phyloP scores from a whole-genome alignment of 2,329 filamentous ascomycete species.

The Trichoderma atroviride region DNA sequence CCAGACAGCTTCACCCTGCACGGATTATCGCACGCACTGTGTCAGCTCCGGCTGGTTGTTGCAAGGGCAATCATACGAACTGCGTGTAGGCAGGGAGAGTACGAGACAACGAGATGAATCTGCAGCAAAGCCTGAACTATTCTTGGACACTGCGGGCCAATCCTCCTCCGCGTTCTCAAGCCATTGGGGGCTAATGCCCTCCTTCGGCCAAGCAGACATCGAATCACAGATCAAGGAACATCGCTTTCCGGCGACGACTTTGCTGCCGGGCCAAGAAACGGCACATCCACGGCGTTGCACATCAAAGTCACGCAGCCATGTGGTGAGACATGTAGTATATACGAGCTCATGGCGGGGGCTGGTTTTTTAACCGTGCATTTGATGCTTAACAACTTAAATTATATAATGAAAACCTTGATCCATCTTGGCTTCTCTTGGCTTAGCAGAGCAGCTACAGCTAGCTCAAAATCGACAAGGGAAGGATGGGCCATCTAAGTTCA shows the following conservation, averaged over 20 bases:
- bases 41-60: constrained; percentile 10
- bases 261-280: background rate
- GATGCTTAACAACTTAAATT: constrained; percentile 24
- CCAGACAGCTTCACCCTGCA: background rate
- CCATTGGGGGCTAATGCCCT: background rate
- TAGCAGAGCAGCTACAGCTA: background rate
- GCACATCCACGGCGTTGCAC: constrained; percentile 2
- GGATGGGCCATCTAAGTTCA: constrained; percentile 14
- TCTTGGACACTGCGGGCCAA: background rate
- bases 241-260: background rate
- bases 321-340: background rate
- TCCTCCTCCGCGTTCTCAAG: constrained; percentile 1
- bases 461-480: background rate
- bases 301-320: background rate
- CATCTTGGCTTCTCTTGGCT: background rate
- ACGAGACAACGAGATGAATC: background rate
- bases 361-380: constrained; percentile 12
- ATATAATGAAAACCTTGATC: constrained; percentile 9
- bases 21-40: constrained; percentile 24
- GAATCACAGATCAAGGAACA: background rate
- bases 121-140: constrained; percentile 19
- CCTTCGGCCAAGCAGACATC: background rate
- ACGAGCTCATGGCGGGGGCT: constrained; percentile 1
- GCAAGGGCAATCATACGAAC: constrained; percentile 13
- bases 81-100: background rate